Conservation (phyloP, 257 asterid species). For the Ligustrum vulgare region DNA sequence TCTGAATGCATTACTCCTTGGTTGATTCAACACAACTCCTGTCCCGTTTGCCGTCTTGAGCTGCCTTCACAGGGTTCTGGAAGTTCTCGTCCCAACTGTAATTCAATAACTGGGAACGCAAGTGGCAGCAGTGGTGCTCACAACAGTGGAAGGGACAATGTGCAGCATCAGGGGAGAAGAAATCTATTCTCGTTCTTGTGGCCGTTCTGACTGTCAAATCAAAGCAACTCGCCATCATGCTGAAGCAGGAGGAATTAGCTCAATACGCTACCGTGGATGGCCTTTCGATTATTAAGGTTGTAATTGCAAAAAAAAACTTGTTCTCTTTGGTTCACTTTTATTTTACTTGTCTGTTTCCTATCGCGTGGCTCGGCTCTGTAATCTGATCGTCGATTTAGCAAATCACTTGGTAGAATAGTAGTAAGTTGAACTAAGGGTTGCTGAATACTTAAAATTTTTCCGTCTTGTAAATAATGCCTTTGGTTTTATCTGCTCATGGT, state of each 20-base stretch:
- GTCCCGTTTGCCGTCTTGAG: constrained; percentile 77
- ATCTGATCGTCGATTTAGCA: constrained; percentile 19
- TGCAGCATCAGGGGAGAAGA: constrained; percentile 68
- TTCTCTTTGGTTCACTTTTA: background rate
- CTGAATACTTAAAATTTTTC: background rate
- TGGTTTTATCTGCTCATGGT: background rate
- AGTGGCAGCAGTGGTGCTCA: constrained; percentile 32
- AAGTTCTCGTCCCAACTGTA: constrained; percentile 33
- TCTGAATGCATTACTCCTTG: constrained; percentile 76
- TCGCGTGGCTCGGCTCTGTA: constrained; percentile 25
- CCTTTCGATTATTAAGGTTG: constrained; percentile 40
- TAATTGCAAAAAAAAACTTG: constrained; percentile 20
- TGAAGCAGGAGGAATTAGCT: constrained; percentile 41
- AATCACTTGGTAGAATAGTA: constrained; percentile 13
- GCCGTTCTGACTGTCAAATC: constrained; percentile 62
- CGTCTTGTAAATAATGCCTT: constrained; percentile 20
- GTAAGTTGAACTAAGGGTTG: background rate
- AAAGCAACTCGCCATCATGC: constrained; percentile 33
- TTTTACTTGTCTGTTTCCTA: constrained; percentile 4
- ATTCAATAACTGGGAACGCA: constrained; percentile 35
- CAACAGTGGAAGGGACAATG: constrained; percentile 41
- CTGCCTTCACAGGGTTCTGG: constrained; percentile 47
- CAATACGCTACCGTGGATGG: constrained; percentile 36
- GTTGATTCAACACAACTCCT: constrained; percentile 70
- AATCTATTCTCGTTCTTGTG: constrained; percentile 76